Evolutionary conservation across 441 rosid species (phyloP), one percentile per base, ranked within the genome.

Genomic region (Dalechampia spathulata): DNA sequence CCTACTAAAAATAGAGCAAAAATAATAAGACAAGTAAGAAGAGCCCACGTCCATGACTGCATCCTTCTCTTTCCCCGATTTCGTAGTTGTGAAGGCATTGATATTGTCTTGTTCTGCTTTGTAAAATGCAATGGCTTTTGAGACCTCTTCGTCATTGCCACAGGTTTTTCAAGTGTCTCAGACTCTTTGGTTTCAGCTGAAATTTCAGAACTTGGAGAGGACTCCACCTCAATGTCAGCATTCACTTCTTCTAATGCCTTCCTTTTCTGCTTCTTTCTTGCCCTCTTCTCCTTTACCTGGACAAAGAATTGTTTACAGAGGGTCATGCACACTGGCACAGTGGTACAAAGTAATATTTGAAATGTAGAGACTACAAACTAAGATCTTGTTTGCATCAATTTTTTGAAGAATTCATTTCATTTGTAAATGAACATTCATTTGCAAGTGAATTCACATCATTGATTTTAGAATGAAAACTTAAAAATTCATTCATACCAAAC

Each of bases 241-340:
- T 65, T 57, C 3, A 68, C 26, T 20, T 75, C 76, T 37, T 50
- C 73, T 11, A 57, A 74, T 1, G 70, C 66, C 64, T 65, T 78
- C 71, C 62, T 70, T 61, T 70, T 83, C 61, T 79, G 88, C 78
- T 85, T 87, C 79, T 87, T 87, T 70, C 77, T 87, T 21, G 68
- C 72, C 69, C 58, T 87, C 79, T 78, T 85, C 72, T 87, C 97
- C 73, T 75, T 83, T 68, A 80, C 96, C 97, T 90, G 76, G 65
- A 63, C 13, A 30, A 37, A 58, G 34, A 20, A 48, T 15, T 55
- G 21, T 58, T 26, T 58, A 51, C 14, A 16, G n/a, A 7, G 45
- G 46, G 49, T 49, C 32, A 25, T n/a, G 2, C n/a, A n/a, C n/a
- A n/a, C n/a, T n/a, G n/a, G n/a, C n/a, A n/a, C n/a, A n/a, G n/a